Conservation (phyloP, 2,329 filamentous ascomycete species). For the Paracamarosporium sp. region DNA sequence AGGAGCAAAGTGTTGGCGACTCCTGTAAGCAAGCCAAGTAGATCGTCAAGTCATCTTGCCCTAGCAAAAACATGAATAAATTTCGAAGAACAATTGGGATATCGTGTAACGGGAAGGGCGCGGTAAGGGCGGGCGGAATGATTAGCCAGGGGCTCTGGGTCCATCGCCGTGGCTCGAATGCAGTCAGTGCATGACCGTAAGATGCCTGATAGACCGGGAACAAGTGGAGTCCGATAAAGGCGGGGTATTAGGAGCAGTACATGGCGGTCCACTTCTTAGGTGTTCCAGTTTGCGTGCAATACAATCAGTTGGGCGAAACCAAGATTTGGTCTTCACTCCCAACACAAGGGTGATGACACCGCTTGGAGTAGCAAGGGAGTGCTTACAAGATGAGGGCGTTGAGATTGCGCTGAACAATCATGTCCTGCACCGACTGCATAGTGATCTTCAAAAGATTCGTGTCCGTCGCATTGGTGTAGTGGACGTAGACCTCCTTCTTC, state of each 20-base stretch:
- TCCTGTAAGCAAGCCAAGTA: background rate
- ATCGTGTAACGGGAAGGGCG: conserved; percentile 30
- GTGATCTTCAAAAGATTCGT: conserved; percentile 64
- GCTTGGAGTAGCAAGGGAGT: conserved; percentile 15
- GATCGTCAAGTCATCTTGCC: conserved; percentile 31
- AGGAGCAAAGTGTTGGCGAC: background rate
- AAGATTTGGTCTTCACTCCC: background rate
- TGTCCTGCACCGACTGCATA: conserved; percentile 60
- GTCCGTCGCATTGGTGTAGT: conserved; percentile 61
- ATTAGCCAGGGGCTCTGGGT: background rate
- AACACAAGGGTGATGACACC: conserved; percentile 2
- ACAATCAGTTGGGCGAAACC: background rate
- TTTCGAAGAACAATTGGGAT: conserved; percentile 23
- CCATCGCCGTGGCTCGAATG: background rate
- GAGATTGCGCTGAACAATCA: conserved; percentile 61
- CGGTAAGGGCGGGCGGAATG: conserved; percentile 1
- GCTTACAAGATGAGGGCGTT: conserved; percentile 55
- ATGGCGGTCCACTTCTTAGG: conserved; percentile 2
- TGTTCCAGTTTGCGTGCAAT: conserved; percentile 1
- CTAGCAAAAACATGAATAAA: conserved; percentile 17
- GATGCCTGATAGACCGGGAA: background rate
- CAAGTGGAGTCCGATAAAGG: background rate
- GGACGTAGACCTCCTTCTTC: conserved; percentile 59
- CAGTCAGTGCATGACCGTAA: conserved; percentile 1
- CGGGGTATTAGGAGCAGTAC: background rate